Evolutionary conservation across 1,284 basidiomycete species (phyloP), one percentile per base, ranked within the genome.

Genomic region (Sporisorium sorghi): DNA sequence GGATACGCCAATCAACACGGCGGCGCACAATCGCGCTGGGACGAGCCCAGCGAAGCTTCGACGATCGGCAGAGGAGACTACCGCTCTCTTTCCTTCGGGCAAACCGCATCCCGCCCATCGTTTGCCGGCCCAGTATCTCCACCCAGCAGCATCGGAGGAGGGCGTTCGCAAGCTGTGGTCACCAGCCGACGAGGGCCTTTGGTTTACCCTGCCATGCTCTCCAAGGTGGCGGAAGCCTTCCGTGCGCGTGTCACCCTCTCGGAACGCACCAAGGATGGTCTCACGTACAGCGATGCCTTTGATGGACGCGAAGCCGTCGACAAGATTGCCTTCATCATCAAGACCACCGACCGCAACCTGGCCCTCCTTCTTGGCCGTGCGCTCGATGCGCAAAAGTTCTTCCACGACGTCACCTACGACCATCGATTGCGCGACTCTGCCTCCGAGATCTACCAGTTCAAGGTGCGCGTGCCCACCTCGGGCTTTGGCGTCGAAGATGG

Each of bases 371-470:
- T 99, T 11, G 97, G 97, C 14, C 89, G 97, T 50, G 94, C 96
- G 6, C 88, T 99, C 59, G 97, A 99, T 83, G 92, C 94, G 14
- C 97, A 99, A 86, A 99, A 98, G 86, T 98, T 96, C 87, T 99
- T 99, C 85, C 97, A 99, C 85, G 97, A 98, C 81, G 97, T 99
- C 73, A 97, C 96, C 8, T 99, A 99, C 84, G 95, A 98, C 82
- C 97, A 99, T 85, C 90, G 96, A 14, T 85, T 99, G 70, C 88
- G 97, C 52, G 97, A 99, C 85, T 93, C 90, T 77, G 87, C 90
- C 2, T 88, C 89, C 70, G 97, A 99, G 86, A 86, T 99, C 30
- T 99, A 98, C 85, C 95, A 97, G 85, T 98, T 99, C 86, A 85
- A 70, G 90, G 89, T 65, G 53, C 90, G 89, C 78, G 81, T 93